These are phyloP conservation scores for Apiotrichum mycotoxinovorans DNA, from an alignment of 1,284 basidiomycete genomes.

Conservation along the genomic window DNA sequence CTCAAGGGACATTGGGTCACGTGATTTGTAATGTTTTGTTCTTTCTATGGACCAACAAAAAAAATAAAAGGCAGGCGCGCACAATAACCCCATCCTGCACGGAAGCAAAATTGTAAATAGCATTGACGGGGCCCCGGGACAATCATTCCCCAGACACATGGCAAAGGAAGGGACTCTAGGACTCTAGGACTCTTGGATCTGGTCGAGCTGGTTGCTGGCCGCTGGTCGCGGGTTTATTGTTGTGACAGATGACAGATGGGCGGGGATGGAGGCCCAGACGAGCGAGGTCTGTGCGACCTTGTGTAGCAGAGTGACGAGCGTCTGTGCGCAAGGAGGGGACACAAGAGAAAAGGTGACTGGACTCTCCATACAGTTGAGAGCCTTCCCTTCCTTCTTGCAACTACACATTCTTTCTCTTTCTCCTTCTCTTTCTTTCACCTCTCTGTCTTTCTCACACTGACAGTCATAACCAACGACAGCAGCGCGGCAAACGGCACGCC, in stretches of 20 bases:
- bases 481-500: neutral
- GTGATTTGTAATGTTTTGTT: neutral
- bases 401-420: neutral
- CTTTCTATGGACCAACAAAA: neutral
- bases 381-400: neutral
- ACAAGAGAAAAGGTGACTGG: neutral
- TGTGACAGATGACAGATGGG: no score
- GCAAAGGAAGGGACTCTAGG: neutral
- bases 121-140: no score
- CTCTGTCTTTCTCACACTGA: neutral
- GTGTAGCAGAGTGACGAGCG: no score
- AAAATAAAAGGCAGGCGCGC: slow-evolving; percentile 4
- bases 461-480: neutral
- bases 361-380: neutral
- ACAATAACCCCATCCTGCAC: neutral
- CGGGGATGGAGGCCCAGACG: no score
- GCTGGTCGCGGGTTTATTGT: no score
- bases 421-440: neutral
- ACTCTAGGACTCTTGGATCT: no score
- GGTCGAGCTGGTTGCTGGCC: no score
- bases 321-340: neutral
- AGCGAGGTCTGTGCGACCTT: neutral
- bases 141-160: neutral
- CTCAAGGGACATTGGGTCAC: no score
- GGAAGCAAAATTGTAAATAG: neutral